Evolutionary conservation across 768 basidiomycete genomes (phyloP).

Genomic region (Macrolepiota fuliginosa): DNA sequence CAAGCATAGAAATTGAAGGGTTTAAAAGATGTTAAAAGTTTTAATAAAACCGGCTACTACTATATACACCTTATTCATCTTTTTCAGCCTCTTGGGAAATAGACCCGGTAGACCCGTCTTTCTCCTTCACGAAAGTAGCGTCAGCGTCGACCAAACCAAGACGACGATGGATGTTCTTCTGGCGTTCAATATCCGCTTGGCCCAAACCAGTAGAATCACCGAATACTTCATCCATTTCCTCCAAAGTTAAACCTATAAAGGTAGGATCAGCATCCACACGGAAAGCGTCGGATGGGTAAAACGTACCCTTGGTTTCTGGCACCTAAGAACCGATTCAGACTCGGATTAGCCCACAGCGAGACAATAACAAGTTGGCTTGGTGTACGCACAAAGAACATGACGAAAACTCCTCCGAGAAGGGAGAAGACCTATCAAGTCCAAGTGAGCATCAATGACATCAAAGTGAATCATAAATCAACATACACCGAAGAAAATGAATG

Average conservation of each 20-base stretch:
- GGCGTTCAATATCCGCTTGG: constrained; percentile 49
- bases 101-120: constrained; percentile 19
- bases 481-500: constrained; percentile 77
- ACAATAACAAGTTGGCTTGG: neutral
- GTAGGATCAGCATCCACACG: neutral
- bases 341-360: neutral
- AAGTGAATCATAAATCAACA: constrained; percentile 17
- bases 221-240: constrained; percentile 82
- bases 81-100: constrained; percentile 7
- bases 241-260: constrained; percentile 50
- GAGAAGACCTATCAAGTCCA: constrained; percentile 49
- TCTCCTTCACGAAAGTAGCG: constrained; percentile 16
- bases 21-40: neutral
- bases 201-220: constrained; percentile 53
- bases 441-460: neutral
- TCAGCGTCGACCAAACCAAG: constrained; percentile 50
- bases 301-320: constrained; percentile 68
- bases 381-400: constrained; percentile 56
- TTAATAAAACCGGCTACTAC: neutral
- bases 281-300: constrained; percentile 6
- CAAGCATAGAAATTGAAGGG: neutral
- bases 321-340: constrained; percentile 33
- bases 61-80: neutral
- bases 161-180: constrained; percentile 51
- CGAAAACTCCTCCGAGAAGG: constrained; percentile 63